A percentile compares a stretch with the other conserved stretches of the same genome.
These are phyloP conservation scores for Heliocybe sulcata DNA, from an alignment of 1,284 basidiomycete species.

Conservation along the genomic window DNA sequence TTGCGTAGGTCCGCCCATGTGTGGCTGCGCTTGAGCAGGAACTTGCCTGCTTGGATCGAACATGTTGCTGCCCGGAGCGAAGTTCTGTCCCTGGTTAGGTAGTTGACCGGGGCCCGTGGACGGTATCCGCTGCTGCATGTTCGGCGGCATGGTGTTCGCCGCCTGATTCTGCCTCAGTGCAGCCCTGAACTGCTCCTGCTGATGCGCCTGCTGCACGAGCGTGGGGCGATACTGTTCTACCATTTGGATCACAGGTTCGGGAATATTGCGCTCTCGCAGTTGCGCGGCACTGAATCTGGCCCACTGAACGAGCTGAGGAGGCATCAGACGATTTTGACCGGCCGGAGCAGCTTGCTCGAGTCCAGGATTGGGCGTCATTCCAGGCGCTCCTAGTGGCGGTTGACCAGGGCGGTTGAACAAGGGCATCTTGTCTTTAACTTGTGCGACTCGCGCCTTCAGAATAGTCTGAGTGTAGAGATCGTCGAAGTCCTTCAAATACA, in stretches of 20 bases:
- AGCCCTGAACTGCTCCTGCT: constrained; percentile 33
- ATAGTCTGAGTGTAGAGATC: constrained; percentile 32
- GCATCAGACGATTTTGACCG: background rate
- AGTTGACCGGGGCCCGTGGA: background rate
- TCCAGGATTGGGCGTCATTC: background rate
- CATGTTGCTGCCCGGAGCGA: background rate
- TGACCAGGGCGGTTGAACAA: background rate
- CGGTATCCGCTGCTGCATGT: constrained; percentile 5
- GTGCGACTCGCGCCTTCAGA: background rate
- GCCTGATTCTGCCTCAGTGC: background rate
- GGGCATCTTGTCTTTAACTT: background rate
- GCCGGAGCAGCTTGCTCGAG: background rate
- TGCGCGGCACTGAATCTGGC: constrained; percentile 38
- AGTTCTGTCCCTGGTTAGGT: background rate
- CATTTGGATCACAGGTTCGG: constrained; percentile 41
- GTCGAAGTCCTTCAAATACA: constrained; percentile 53
- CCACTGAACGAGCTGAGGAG: constrained; percentile 21
- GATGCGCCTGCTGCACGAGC: constrained; percentile 32
- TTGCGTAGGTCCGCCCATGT: too few relatives aligned
- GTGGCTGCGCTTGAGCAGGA: too few relatives aligned
- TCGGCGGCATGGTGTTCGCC: background rate
- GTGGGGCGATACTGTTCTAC: constrained; percentile 49
- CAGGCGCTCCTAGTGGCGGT: constrained; percentile 8
- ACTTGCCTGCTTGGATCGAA: too few relatives aligned
- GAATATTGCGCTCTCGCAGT: constrained; percentile 43